A percentile compares a stretch with the other conserved stretches of the same genome.
Conservation (phyloP, 1,284 basidiomycete species). For the Athelia psychrophila region DNA sequence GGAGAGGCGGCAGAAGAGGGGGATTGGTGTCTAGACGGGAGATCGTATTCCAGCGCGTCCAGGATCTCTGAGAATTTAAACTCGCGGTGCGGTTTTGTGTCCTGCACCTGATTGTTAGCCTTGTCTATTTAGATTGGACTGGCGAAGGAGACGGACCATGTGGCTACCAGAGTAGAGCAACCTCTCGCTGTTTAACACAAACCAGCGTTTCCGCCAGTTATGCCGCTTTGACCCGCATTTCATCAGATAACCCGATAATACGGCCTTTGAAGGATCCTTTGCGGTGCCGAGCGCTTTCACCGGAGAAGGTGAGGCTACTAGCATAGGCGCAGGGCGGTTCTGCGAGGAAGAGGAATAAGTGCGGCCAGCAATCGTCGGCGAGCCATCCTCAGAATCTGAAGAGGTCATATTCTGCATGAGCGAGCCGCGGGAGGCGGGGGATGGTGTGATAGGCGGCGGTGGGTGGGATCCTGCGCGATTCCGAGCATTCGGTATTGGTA, state of each 20-base stretch:
- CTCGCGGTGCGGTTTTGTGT: constrained; percentile 82
- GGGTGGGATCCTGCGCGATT: constrained; percentile 17
- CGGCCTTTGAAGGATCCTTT: constrained; percentile 68
- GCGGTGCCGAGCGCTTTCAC: constrained; percentile 27
- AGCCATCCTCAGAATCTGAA: constrained; percentile 74
- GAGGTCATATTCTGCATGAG: constrained; percentile 51
- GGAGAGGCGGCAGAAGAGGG: constrained; percentile 28
- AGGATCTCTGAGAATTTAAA: constrained; percentile 86
- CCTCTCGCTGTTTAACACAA: constrained; percentile 79
- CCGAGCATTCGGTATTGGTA: constrained; percentile 39
- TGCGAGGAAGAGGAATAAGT: constrained; percentile 39
- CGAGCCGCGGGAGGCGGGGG: constrained; percentile 36
- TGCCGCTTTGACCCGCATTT: constrained; percentile 93
- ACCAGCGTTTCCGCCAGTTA: constrained; percentile 96
- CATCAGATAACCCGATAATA: constrained; percentile 92
- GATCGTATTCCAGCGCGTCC: constrained; percentile 89
- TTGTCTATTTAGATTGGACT: background rate
- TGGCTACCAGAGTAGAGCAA: constrained; percentile 84
- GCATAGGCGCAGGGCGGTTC: constrained; percentile 31
- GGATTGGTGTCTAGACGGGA: constrained; percentile 42
- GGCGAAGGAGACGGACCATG: constrained; percentile 58
- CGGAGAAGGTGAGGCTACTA: constrained; percentile 32
- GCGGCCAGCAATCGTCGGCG: constrained; percentile 30
- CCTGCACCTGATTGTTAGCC: constrained; percentile 46
- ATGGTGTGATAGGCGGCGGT: constrained; percentile 37